These are phyloP conservation scores for Heliamphora pulchella DNA, from an alignment of 179 eudicot species.

Conservation along the genomic window DNA sequence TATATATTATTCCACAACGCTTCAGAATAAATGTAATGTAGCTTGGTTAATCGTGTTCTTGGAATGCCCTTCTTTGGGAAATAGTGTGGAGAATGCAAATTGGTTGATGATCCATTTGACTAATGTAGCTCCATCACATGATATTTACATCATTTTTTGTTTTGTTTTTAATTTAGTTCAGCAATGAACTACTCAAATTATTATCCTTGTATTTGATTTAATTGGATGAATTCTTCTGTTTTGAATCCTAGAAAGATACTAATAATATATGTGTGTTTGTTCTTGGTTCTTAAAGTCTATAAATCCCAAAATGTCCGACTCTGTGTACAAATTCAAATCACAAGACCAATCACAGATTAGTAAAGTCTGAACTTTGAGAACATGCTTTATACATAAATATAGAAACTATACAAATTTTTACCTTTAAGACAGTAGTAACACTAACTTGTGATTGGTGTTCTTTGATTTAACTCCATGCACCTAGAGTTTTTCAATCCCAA, in stretches of 20 bases:
- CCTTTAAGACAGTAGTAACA: too few species aligned
- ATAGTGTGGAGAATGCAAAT: background rate
- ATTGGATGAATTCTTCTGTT: background rate
- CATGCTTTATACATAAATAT: too few species aligned
- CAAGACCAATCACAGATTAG: too few species aligned
- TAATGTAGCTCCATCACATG: background rate
- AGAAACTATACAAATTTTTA: too few species aligned
- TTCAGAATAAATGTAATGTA: background rate
- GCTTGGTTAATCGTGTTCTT: background rate
- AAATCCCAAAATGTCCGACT: too few species aligned
- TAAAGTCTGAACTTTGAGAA: too few species aligned
- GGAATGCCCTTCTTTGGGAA: background rate
- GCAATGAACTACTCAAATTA: background rate
- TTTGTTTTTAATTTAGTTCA: background rate
- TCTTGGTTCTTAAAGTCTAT: too few species aligned
- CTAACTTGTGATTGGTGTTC: too few species aligned
- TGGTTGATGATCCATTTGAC: background rate
- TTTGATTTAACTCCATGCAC: too few species aligned
- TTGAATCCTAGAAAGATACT: background rate
- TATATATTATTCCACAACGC: too few species aligned
- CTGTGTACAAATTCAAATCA: too few species aligned
- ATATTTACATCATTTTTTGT: background rate
- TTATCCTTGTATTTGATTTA: background rate
- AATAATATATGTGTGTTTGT: background rate
- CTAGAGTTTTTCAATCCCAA: too few species aligned